Percentiles rank a stretch among this genome's conserved stretches.
Conservation (phyloP, 1,284 basidiomycete species). For the Irpex rosettiformis region DNA sequence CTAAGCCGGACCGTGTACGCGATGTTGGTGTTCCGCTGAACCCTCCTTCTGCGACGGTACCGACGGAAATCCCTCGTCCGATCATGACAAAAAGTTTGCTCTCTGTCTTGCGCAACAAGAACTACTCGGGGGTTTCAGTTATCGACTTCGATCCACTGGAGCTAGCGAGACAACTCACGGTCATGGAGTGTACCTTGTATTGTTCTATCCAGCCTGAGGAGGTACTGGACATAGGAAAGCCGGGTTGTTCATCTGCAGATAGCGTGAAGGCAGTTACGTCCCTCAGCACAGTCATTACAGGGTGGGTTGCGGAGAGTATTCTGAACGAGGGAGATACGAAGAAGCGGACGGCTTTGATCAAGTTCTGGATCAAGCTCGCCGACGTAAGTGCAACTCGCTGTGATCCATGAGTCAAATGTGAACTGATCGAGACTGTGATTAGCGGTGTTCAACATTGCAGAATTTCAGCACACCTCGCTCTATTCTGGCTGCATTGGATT, state of each 20-base stretch:
- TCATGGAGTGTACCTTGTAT: slow-evolving; percentile 90
- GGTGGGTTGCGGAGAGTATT: slow-evolving; percentile 95
- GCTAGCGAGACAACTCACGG: slow-evolving; percentile 91
- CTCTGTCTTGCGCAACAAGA: slow-evolving; percentile 53
- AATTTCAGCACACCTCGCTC: slow-evolving; percentile 95
- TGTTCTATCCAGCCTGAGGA: slow-evolving; percentile 86
- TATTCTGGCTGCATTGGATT: slow-evolving; percentile 92
- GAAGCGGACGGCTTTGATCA: slow-evolving; percentile 81
- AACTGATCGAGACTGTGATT: slow-evolving; percentile 4
- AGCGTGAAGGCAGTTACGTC: slow-evolving; percentile 85
- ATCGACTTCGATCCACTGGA: slow-evolving; percentile 95
- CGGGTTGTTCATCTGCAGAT: slow-evolving; percentile 58
- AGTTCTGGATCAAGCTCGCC: slow-evolving; percentile 95
- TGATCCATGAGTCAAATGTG: slow-evolving; percentile 15
- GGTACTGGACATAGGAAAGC: slow-evolving; percentile 77
- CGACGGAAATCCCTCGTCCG: slow-evolving; percentile 72
- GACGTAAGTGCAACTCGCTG: slow-evolving; percentile 59
- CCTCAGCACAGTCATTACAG: slow-evolving; percentile 89
- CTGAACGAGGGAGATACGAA: slow-evolving; percentile 87
- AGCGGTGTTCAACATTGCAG: slow-evolving; percentile 83
- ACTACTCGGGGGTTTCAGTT: slow-evolving; percentile 60
- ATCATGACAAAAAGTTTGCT: slow-evolving; percentile 83
- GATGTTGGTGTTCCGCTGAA: slow-evolving; percentile 70
- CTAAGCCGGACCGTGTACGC: slow-evolving; percentile 56
- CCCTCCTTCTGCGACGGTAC: slow-evolving; percentile 46